Evolutionary conservation across 2,329 filamentous ascomycete genomes (phyloP).

Genomic region (Penicillium sp.): DNA sequence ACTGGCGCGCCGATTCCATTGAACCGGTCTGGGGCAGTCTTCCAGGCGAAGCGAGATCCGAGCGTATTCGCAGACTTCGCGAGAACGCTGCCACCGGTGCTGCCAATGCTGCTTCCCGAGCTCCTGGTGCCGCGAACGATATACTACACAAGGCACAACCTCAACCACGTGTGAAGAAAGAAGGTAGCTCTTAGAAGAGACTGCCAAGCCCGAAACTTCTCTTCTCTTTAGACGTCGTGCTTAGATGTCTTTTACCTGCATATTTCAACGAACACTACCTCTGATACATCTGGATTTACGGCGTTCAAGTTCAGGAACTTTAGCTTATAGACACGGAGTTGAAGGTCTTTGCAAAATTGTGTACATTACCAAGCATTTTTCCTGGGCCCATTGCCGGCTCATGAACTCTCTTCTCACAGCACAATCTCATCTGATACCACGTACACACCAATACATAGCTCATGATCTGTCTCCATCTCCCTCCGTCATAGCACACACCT

Average conservation of each 20-base stretch:
- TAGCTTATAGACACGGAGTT: slow-evolving; percentile 4
- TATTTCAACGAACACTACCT: not conserved
- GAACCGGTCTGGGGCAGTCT: slow-evolving; percentile 41
- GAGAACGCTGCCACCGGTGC: slow-evolving; percentile 30
- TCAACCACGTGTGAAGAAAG: slow-evolving; percentile 3
- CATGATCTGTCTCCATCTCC: slow-evolving; percentile 3
- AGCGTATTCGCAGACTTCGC: slow-evolving; percentile 37
- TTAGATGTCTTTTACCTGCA: not conserved
- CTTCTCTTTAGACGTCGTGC: not conserved
- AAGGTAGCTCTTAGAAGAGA: not conserved
- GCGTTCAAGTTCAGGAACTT: slow-evolving; percentile 7
- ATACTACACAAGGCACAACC: slow-evolving; percentile 4
- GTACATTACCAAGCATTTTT: slow-evolving; percentile 12
- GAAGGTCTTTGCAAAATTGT: not conserved
- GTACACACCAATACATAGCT: slow-evolving; percentile 28
- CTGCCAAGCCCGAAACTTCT: not conserved
- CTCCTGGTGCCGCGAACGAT: slow-evolving; percentile 8
- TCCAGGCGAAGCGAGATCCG: slow-evolving; percentile 38
- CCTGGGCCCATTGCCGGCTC: not conserved
- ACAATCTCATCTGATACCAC: not conserved
- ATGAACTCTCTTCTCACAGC: not conserved
- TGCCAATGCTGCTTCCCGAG: slow-evolving; percentile 17
- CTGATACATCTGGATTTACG: slow-evolving; percentile 1
- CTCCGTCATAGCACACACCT: slow-evolving; percentile 52
- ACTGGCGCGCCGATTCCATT: slow-evolving; percentile 46